Conservation (phyloP, 768 basidiomycete species). For the Trametes sanguinea region DNA sequence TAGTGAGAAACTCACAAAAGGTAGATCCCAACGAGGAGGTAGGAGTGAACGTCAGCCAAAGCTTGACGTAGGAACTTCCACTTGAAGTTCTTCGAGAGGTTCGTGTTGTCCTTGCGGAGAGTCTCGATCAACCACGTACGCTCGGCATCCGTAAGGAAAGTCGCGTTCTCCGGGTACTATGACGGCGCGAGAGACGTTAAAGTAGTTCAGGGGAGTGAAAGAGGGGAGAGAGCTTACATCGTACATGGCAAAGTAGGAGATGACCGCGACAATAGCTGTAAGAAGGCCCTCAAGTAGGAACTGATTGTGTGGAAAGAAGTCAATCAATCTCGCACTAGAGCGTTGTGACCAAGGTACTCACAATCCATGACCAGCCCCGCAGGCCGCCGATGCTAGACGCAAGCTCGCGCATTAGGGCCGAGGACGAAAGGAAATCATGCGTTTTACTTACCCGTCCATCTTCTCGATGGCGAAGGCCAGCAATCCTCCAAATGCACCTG, state of each 20-base stretch:
- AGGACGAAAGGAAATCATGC: no score
- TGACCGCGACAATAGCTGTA: slow-evolving; percentile 1
- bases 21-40: slow-evolving; percentile 8
- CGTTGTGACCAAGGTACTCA: not conserved
- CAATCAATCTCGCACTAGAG: not conserved
- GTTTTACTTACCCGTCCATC: slow-evolving; percentile 14
- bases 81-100: slow-evolving; percentile 7
- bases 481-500: slow-evolving; percentile 21
- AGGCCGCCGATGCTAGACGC: slow-evolving; percentile 12
- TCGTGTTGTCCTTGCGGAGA: slow-evolving; percentile 6
- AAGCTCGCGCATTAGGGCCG: not conserved
- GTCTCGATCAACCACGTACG: slow-evolving; percentile 13
- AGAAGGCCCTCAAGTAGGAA: slow-evolving; percentile 17
- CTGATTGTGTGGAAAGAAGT: not conserved
- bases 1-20: slow-evolving; percentile 9
- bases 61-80: slow-evolving; percentile 13
- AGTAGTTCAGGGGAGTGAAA: not conserved
- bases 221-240: not conserved
- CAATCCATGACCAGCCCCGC: slow-evolving; percentile 17
- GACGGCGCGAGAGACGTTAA: not conserved
- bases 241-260: slow-evolving; percentile 8
- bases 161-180: slow-evolving; percentile 14
- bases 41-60: slow-evolving; percentile 7
- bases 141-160: slow-evolving; percentile 15
- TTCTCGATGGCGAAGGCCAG: slow-evolving; percentile 19